Percentiles rank a stretch among this genome's conserved stretches.
phyloP scores from a whole-genome alignment of 176 grass and related monocot genomes.

The Otatea glauca region DNA sequence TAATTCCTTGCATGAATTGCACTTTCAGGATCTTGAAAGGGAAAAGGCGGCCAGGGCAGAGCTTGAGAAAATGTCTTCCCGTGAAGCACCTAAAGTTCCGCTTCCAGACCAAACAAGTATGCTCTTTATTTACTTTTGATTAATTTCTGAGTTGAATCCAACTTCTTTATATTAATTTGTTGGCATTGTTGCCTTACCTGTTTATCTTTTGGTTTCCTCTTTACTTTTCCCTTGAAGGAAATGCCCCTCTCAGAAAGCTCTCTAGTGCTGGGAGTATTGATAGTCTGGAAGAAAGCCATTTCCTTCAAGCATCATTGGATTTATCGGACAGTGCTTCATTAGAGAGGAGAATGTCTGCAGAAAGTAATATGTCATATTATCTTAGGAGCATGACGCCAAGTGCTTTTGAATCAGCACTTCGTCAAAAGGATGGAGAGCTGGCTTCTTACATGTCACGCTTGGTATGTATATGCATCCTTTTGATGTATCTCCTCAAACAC shows the following conservation, averaged over 20 bases:
- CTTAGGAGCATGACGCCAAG: constrained; percentile 98
- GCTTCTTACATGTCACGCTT: constrained; percentile 96
- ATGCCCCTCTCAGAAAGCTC: constrained; percentile 69
- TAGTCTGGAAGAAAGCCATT: constrained; percentile 90
- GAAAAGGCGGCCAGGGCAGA: constrained; percentile 80
- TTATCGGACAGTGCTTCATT: constrained; percentile 70
- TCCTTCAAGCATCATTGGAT: constrained; percentile 93
- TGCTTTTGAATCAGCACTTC: constrained; percentile 92
- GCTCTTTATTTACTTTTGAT: constrained; percentile 3
- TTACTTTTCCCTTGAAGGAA: constrained; percentile 57
- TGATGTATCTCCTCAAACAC: constrained; percentile 32
- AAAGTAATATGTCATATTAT: constrained; percentile 91
- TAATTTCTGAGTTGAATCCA: constrained; percentile 10
- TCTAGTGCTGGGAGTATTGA: constrained; percentile 69
- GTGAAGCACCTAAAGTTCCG: constrained; percentile 59
- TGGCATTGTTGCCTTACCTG: constrained; percentile 7
- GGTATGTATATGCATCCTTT: constrained; percentile 57
- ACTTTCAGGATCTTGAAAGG: constrained; percentile 86
- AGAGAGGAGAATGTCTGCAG: constrained; percentile 88
- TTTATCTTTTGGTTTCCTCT: constrained; percentile 33
- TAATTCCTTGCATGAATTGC: constrained; percentile 27
- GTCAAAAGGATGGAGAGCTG: constrained; percentile 96
- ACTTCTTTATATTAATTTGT: constrained; percentile 22
- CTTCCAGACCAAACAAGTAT: constrained; percentile 80
- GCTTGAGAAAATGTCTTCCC: constrained; percentile 74